These are phyloP conservation scores for Pseudomonodictys pantanalensis DNA, from an alignment of 495 filamentous ascomycete genomes.

Conservation along the genomic window DNA sequence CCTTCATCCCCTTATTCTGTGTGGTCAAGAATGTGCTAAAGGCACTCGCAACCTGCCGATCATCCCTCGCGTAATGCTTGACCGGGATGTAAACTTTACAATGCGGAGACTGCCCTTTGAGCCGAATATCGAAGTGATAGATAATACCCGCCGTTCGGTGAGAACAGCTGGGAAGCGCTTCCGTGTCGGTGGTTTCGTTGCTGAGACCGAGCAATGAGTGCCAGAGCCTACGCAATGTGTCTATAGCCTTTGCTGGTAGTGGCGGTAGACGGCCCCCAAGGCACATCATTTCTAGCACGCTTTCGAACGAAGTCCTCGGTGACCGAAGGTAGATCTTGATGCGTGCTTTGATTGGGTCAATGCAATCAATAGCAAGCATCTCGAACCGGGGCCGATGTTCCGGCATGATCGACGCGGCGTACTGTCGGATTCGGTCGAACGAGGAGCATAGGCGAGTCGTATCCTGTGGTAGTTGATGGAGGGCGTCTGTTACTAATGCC, in stretches of 20 bases:
- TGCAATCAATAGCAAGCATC: constrained; percentile 41
- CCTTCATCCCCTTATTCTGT: too few relatives aligned
- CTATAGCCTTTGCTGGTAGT: constrained; percentile 6
- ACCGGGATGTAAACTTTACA: constrained; percentile 43
- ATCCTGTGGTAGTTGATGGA: background rate
- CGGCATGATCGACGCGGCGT: constrained; percentile 9
- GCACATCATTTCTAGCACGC: constrained; percentile 37
- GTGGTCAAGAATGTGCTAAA: too few relatives aligned
- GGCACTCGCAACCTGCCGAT: constrained; percentile 17
- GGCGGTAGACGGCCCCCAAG: constrained; percentile 32
- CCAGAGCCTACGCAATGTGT: constrained; percentile 16
- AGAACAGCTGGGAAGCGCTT: constrained; percentile 10
- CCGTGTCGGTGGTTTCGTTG: constrained; percentile 18
- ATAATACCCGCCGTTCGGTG: constrained; percentile 44
- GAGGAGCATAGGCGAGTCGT: too few relatives aligned
- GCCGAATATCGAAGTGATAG: constrained; percentile 41
- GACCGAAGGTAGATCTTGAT: constrained; percentile 43
- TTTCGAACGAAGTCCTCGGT: constrained; percentile 35
- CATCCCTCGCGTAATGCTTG: constrained; percentile 37
- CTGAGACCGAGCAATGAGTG: background rate
- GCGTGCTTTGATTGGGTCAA: constrained; percentile 35
- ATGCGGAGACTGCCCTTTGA: constrained; percentile 28
- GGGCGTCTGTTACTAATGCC: background rate
- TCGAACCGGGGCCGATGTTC: constrained; percentile 31
- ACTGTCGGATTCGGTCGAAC: background rate